phyloP scores from a whole-genome alignment of 495 filamentous ascomycete genomes.

The Penicillium crystallinum region DNA sequence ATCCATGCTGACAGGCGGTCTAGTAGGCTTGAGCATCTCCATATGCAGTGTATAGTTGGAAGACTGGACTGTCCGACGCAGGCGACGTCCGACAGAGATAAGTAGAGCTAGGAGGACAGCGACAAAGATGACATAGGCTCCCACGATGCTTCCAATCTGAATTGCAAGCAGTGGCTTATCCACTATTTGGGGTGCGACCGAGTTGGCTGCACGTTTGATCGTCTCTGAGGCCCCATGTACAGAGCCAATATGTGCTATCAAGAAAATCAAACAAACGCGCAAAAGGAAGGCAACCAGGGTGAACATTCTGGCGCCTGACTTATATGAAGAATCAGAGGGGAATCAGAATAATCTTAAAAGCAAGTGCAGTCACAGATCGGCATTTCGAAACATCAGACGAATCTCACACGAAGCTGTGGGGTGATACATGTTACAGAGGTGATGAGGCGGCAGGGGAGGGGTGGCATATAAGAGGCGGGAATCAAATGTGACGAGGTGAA shows the following conservation, averaged over 20 bases:
- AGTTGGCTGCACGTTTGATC: slow-evolving; percentile 9
- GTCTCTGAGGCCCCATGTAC: slow-evolving; percentile 9
- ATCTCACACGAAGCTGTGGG: slow-evolving; percentile 10
- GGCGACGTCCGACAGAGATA: slow-evolving; percentile 56
- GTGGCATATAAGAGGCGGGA: slow-evolving; percentile 20
- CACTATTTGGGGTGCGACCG: slow-evolving; percentile 12
- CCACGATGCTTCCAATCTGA: slow-evolving; percentile 74
- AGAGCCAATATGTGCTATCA: slow-evolving; percentile 5
- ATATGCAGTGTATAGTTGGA: slow-evolving; percentile 51
- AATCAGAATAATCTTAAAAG: slow-evolving; percentile 16
- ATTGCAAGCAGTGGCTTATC: slow-evolving; percentile 61
- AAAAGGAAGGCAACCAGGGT: slow-evolving; percentile 7
- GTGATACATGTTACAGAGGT: slow-evolving; percentile 21
- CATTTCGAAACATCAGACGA: slow-evolving; percentile 17
- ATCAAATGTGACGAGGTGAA: slow-evolving; percentile 34
- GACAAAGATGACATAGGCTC: slow-evolving; percentile 70
- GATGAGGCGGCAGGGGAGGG: slow-evolving; percentile 21
- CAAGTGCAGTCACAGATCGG: slow-evolving; percentile 22
- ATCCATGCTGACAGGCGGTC: slow-evolving; percentile 43
- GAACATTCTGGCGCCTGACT: slow-evolving; percentile 21
- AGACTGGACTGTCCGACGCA: slow-evolving; percentile 49
- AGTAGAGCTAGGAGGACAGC: slow-evolving; percentile 61
- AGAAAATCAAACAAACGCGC: slow-evolving; percentile 7
- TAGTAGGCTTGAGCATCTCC: slow-evolving; percentile 58
- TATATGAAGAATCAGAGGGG: slow-evolving; percentile 9